A percentile compares a stretch with the other conserved stretches of the same genome.
Conservation (phyloP, 495 filamentous ascomycete species). For the Parathielavia appendiculata region DNA sequence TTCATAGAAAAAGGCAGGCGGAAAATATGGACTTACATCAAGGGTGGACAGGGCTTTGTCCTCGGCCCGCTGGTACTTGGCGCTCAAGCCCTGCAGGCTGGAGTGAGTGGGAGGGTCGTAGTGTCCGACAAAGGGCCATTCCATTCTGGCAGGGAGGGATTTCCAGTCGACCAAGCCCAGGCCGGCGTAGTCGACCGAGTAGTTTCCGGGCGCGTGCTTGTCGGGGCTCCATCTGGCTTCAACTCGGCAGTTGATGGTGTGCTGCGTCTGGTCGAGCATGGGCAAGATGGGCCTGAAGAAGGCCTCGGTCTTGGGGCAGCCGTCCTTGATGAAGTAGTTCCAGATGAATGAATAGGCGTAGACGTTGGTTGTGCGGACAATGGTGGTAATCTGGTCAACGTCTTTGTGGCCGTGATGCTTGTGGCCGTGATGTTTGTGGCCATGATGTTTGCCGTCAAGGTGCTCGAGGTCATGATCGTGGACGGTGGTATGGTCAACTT, state of each 20-base stretch:
- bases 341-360: slow-evolving; percentile 13
- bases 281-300: slow-evolving; percentile 2
- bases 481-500: background rate
- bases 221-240: slow-evolving; percentile 3
- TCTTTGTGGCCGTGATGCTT: background rate
- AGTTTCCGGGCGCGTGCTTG: background rate
- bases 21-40: background rate
- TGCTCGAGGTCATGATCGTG: background rate
- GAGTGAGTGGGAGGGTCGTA: background rate
- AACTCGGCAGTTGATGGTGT: slow-evolving; percentile 6
- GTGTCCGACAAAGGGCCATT: slow-evolving; percentile 4
- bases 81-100: background rate
- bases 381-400: background rate
- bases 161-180: background rate
- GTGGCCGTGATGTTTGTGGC: background rate
- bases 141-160: slow-evolving; percentile 4
- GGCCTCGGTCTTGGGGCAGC: slow-evolving; percentile 4
- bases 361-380: background rate
- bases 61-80: background rate
- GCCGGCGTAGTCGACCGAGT: slow-evolving; percentile 3
- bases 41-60: background rate
- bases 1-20: background rate
- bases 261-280: background rate
- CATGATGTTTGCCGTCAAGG: background rate
- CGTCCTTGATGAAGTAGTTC: slow-evolving; percentile 13